These are phyloP conservation scores for Pouteria campechiana DNA, from an alignment of 179 eudicot genomes.

Conservation along the genomic window DNA sequence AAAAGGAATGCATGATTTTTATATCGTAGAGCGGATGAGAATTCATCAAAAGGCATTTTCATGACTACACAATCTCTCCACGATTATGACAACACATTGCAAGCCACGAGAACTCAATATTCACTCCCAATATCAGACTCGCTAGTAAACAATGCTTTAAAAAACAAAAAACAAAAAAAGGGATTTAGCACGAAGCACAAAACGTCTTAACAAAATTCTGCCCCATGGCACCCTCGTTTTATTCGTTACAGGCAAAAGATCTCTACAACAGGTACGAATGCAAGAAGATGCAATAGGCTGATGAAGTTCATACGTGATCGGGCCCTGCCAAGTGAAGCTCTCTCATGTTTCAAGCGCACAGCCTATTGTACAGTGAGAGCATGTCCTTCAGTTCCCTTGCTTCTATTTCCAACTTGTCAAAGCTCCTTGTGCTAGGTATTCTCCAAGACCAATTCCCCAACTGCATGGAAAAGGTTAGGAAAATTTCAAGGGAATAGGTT, in stretches of 20 bases:
- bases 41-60: too few relatives aligned
- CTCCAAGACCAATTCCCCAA: slow-evolving; percentile 98
- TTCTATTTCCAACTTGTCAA: slow-evolving; percentile 50
- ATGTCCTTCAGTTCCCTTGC: slow-evolving; percentile 49
- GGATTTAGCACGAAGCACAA: slow-evolving; percentile 59
- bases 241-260: too few relatives aligned
- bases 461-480: slow-evolving; percentile 17
- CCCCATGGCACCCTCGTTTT: too few relatives aligned
- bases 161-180: slow-evolving; percentile 22
- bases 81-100: too few relatives aligned
- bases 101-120: too few relatives aligned
- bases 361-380: slow-evolving; percentile 66
- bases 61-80: too few relatives aligned
- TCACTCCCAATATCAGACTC: too few relatives aligned
- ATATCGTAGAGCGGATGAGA: too few relatives aligned
- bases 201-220: not conserved
- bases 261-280: too few relatives aligned
- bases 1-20: too few relatives aligned
- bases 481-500: not conserved
- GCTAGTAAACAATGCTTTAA: too few relatives aligned
- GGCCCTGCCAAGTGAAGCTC: not conserved
- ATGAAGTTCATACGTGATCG: not conserved
- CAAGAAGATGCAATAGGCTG: not conserved
- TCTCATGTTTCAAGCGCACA: slow-evolving; percentile 8
- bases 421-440: slow-evolving; percentile 48